phyloP scores from a whole-genome alignment of 164 flowering plant genomes.

The grape (Vitis vinifera) region DNA sequence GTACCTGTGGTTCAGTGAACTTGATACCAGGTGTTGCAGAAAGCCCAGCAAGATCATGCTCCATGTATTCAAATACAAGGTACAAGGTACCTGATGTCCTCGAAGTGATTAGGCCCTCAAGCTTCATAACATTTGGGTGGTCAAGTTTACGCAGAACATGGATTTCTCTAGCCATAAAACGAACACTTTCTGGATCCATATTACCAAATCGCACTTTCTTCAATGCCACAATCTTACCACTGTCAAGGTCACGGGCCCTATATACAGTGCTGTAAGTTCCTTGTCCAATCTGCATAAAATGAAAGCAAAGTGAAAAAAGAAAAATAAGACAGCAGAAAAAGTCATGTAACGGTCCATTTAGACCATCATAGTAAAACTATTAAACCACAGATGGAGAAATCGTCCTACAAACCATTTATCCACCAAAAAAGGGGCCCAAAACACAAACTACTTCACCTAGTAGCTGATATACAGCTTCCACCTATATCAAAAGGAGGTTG shows the following conservation, averaged over 20 bases:
- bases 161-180: slow-evolving; percentile 65
- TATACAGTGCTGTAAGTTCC: slow-evolving; percentile 70
- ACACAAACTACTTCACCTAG: no score
- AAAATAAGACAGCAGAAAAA: neutral
- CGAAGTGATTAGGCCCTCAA: slow-evolving; percentile 55
- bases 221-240: slow-evolving; percentile 60
- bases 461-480: no score
- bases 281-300: slow-evolving; percentile 49
- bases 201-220: slow-evolving; percentile 63
- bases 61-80: slow-evolving; percentile 69
- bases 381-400: no score
- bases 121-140: slow-evolving; percentile 66
- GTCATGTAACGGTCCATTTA: no score
- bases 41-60: slow-evolving; percentile 73
- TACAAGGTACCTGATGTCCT: slow-evolving; percentile 54
- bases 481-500: no score
- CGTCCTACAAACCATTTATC: no score
- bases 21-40: slow-evolving; percentile 41
- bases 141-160: slow-evolving; percentile 50
- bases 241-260: slow-evolving; percentile 53
- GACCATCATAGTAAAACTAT: no score
- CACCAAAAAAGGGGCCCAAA: no score
- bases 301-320: neutral
- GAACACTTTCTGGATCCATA: slow-evolving; percentile 73
- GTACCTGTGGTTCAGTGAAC: slow-evolving; percentile 62